These are phyloP conservation scores for Fusarium piperis DNA, from an alignment of 2,329 filamentous ascomycete species.

Conservation along the genomic window DNA sequence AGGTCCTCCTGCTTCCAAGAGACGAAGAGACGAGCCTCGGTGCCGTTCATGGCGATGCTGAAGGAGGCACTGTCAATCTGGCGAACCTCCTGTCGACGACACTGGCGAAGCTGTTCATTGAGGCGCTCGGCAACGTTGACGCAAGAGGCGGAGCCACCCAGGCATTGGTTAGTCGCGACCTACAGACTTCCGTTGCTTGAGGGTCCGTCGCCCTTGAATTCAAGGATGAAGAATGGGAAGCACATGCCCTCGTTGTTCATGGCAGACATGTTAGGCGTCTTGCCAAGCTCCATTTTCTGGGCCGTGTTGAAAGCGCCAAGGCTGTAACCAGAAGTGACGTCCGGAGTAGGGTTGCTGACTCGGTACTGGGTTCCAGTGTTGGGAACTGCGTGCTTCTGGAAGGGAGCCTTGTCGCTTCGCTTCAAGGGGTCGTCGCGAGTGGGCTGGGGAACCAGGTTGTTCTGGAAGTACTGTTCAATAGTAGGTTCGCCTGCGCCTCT, in stretches of 20 bases:
- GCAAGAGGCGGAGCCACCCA: slow-evolving; percentile 46
- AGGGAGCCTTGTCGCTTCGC: not conserved
- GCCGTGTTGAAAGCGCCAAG: not conserved
- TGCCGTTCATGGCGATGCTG: slow-evolving; percentile 20
- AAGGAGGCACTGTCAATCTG: slow-evolving; percentile 36
- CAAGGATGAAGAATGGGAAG: slow-evolving; percentile 27
- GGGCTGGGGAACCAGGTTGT: not conserved
- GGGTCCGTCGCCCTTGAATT: slow-evolving; percentile 38
- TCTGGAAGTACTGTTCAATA: not conserved
- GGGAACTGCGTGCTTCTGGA: slow-evolving; percentile 4
- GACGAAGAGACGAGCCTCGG: slow-evolving; percentile 47
- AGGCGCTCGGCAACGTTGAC: slow-evolving; percentile 46
- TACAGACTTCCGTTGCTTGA: slow-evolving; percentile 41
- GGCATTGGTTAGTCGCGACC: slow-evolving; percentile 50
- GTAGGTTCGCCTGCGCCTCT: not conserved
- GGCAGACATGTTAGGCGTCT: not conserved
- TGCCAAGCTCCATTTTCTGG: slow-evolving; percentile 1
- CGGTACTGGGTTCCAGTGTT: not conserved
- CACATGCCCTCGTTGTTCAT: not conserved
- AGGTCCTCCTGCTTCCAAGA: slow-evolving; percentile 47
- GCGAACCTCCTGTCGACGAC: slow-evolving; percentile 34
- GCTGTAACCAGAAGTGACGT: slow-evolving; percentile 21
- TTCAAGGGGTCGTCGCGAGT: not conserved
- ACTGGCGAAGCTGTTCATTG: slow-evolving; percentile 35
- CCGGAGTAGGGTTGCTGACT: slow-evolving; percentile 17